These are phyloP conservation scores for Hymenoscyphus repandus DNA, from an alignment of 2,329 filamentous ascomycete genomes.

Conservation along the genomic window DNA sequence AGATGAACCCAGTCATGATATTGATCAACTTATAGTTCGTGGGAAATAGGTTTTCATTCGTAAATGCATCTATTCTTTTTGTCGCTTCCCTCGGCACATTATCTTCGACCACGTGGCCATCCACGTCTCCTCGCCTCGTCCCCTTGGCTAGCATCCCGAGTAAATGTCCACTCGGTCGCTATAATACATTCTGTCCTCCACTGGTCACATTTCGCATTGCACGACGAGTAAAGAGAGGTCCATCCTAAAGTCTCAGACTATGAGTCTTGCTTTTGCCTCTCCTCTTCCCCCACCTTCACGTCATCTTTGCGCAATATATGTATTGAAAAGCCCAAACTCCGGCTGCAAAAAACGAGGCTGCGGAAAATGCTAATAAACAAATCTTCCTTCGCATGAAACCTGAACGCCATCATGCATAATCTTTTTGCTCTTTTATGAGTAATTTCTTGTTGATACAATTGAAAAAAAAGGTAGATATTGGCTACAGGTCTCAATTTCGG, in stretches of 20 bases:
- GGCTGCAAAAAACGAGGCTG: slow-evolving; percentile 1
- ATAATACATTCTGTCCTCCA: slow-evolving; percentile 3
- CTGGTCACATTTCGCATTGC: neutral
- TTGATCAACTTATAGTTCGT: neutral
- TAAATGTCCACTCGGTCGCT: neutral
- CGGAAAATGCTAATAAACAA: slow-evolving; percentile 12
- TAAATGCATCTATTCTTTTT: neutral
- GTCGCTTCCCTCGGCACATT: neutral
- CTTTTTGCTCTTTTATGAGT: slow-evolving; percentile 21
- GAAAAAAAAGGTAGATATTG: slow-evolving; percentile 7
- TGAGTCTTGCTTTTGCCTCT: neutral
- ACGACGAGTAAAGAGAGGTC: neutral
- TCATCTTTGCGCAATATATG: neutral
- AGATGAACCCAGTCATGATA: no score
- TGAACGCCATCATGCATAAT: slow-evolving; percentile 21
- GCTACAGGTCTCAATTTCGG: slow-evolving; percentile 14
- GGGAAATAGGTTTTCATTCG: neutral
- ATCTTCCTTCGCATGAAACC: slow-evolving; percentile 12
- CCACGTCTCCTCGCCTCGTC: neutral
- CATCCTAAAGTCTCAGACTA: slow-evolving; percentile 9
- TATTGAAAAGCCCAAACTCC: slow-evolving; percentile 12
- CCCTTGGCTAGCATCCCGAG: neutral
- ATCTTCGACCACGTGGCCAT: neutral
- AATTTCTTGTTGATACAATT: slow-evolving; percentile 27
- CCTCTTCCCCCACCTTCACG: neutral